phyloP scores from a whole-genome alignment of 2,329 filamentous ascomycete genomes.

The Leptographium radiaticola region DNA sequence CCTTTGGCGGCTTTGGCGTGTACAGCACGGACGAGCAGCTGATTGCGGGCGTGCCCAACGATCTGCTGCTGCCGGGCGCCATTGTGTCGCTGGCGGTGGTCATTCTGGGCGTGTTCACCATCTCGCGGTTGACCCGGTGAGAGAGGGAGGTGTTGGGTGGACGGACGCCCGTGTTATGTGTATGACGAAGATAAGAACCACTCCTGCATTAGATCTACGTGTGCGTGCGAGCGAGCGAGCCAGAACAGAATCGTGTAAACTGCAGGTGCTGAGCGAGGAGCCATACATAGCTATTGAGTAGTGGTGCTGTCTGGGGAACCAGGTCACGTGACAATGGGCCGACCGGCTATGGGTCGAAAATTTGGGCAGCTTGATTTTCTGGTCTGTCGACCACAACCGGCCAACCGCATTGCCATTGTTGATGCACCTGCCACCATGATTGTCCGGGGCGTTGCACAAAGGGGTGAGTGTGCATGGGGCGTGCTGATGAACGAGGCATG shows the following conservation, averaged over 20 bases:
- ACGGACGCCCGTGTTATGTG: not conserved
- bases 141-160: not conserved
- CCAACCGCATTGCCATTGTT: not conserved
- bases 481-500: not conserved
- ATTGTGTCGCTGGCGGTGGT: constrained; percentile 92
- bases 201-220: no score
- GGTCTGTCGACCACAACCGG: not conserved
- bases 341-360: not conserved
- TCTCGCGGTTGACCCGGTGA: constrained; percentile 55
- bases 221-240: not conserved
- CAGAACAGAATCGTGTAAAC: no score
- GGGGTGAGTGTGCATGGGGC: constrained; percentile 27
- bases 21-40: constrained; percentile 45
- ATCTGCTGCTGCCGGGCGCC: constrained; percentile 81
- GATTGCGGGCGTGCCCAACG: constrained; percentile 86
- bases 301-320: no score
- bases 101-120: constrained; percentile 83
- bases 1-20: not conserved
- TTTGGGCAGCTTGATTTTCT: not conserved
- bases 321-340: no score
- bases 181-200: not conserved
- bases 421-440: constrained; percentile 32
- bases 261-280: no score
- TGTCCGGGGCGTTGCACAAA: constrained; percentile 40
- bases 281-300: no score